phyloP scores from a whole-genome alignment of 768 basidiomycete species.

The Astraeus odoratus region DNA sequence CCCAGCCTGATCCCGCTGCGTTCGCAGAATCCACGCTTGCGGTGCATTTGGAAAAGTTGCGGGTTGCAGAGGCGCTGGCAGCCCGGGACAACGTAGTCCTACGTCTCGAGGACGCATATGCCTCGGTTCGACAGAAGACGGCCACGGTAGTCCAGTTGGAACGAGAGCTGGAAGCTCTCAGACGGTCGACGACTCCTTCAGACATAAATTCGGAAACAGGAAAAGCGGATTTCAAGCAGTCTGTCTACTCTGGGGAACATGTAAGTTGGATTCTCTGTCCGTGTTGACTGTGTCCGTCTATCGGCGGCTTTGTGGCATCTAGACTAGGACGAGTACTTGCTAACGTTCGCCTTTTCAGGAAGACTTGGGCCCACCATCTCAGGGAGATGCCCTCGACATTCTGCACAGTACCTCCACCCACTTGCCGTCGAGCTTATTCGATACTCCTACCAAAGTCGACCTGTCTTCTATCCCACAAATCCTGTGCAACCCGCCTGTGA shows the following conservation, averaged over 20 bases:
- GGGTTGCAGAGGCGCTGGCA: conserved; percentile 48
- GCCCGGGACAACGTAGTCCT: conserved; percentile 59
- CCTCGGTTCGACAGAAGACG: conserved; percentile 55
- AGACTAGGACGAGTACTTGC: too few species aligned
- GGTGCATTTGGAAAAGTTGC: conserved; percentile 44
- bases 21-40: conserved; percentile 47
- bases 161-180: conserved; percentile 29
- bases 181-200: conserved; percentile 17
- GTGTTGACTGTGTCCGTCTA: too few species aligned
- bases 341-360: too few species aligned
- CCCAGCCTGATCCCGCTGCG: conserved; percentile 4
- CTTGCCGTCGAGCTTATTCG: too few species aligned
- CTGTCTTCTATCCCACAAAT: background rate
- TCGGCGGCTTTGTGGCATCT: too few species aligned
- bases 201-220: conserved; percentile 6
- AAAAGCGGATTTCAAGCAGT: background rate
- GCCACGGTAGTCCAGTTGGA: conserved; percentile 43
- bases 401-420: background rate
- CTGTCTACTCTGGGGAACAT: background rate
- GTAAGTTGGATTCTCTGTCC: too few species aligned
- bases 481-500: conserved; percentile 8
- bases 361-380: background rate
- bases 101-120: conserved; percentile 53
- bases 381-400: background rate
- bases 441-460: background rate